Base-by-base conservation (phyloP, 1,139 yeast species). In the Nakaseomyces sp. region DNA sequence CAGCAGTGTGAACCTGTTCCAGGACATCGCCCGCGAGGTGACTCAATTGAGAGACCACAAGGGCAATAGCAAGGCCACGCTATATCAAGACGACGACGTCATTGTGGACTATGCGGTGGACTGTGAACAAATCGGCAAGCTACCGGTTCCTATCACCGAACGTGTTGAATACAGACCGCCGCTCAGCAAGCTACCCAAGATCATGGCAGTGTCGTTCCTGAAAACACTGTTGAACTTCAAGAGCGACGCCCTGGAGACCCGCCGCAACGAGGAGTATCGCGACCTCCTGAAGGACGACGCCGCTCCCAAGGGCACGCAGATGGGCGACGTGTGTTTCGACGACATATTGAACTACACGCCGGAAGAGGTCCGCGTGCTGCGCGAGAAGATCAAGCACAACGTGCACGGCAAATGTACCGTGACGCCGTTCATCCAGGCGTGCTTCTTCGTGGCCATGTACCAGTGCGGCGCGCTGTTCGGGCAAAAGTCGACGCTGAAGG, bases 371-470 rank as follows among this genome's bases (percentile, higher is more conserved):
- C 18, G 20, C 1, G 28, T 32, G 7, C 48, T 57, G 18, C 50
- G 49, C 29, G 10, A 15, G 1, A 30, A 29, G 13, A 45, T 55
- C n/a, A 50, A 50, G 26, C 37, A 44, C 28, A 42, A 43, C 19
- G 43, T 43, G 17, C 46, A 44, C 20, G 43, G 32, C n/a, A 39
- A 44, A n/a, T 47, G 51, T 38, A 57, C 60, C 3, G 41, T 57
- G 37, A 57, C 62, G 3, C 58, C 60, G 3, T 53, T 55, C 36
- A 36, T 57, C 19, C 62, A 57, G 45, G 49, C 61, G 1, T 49
- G 52, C 29, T 47, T 54, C 42, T 49, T 55, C 38, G 47, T 53
- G n/a, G 45, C 57, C 1, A 35, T 35, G 38, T 19, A 35, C 38
- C 38, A 35, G 17, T 35, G 28, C 10, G 28, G 38, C 3, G 6